Percentiles rank a stretch among this genome's conserved stretches.
Evolutionary conservation across 2,329 filamentous ascomycete species (phyloP).

Genomic region (Chaetomium globosum): DNA sequence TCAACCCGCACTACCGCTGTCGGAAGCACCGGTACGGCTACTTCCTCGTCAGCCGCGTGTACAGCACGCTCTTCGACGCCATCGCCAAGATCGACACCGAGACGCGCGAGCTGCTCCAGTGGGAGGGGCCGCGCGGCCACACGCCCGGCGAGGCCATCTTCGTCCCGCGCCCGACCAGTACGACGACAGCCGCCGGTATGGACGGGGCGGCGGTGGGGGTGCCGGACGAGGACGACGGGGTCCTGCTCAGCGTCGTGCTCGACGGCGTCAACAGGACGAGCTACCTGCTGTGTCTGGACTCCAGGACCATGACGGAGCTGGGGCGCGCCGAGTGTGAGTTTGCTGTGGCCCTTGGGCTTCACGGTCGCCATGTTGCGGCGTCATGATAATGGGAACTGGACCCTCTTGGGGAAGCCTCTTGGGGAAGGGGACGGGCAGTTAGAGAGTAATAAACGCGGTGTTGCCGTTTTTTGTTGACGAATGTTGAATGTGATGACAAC

Average conservation of each 20-base stretch:
- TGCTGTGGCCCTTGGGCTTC: conserved; percentile 65
- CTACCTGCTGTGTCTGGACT: conserved; percentile 68
- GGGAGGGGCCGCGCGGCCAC: conserved; percentile 48
- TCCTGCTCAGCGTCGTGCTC: conserved; percentile 63
- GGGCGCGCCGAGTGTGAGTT: conserved; percentile 65
- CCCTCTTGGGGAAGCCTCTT: too few relatives aligned
- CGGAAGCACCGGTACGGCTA: conserved; percentile 48
- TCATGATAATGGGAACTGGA: too few relatives aligned
- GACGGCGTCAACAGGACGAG: conserved; percentile 61
- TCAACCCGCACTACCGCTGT: conserved; percentile 7
- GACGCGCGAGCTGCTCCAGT: conserved; percentile 44
- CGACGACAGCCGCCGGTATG: not conserved
- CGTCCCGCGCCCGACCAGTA: conserved; percentile 56
- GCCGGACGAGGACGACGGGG: conserved; percentile 43
- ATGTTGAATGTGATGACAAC: too few relatives aligned
- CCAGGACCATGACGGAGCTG: conserved; percentile 63
- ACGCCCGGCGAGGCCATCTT: conserved; percentile 73
- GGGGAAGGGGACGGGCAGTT: too few relatives aligned
- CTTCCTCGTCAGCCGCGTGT: conserved; percentile 51
- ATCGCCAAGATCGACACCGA: conserved; percentile 54
- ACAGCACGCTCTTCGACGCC: conserved; percentile 62
- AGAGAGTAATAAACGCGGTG: too few relatives aligned
- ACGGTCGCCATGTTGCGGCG: conserved; percentile 49
- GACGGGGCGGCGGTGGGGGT: too few relatives aligned
- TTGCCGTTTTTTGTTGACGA: too few relatives aligned